Conservation (phyloP, 2,329 filamentous ascomycete genomes). For the Helminthosporium solani region DNA sequence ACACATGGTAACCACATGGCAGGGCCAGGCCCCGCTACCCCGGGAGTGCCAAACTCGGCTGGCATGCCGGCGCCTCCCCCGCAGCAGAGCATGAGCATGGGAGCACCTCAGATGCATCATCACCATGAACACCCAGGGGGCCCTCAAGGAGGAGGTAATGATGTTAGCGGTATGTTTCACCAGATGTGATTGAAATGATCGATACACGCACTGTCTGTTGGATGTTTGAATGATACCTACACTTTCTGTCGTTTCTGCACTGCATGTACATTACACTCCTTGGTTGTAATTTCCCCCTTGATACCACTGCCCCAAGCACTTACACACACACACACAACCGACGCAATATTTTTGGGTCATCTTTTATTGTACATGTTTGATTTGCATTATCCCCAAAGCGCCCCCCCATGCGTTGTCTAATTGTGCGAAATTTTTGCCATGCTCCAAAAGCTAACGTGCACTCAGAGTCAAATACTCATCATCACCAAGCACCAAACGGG, state of each 20-base stretch:
- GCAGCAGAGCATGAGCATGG: slow-evolving; percentile 71
- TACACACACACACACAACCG: slow-evolving; percentile 34
- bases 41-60: slow-evolving; percentile 64
- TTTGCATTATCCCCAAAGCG: slow-evolving; percentile 21
- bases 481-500: slow-evolving; percentile 63
- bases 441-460: slow-evolving; percentile 57
- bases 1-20: slow-evolving; percentile 65
- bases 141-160: slow-evolving; percentile 67
- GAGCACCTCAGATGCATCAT: slow-evolving; percentile 64
- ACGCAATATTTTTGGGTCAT: slow-evolving; percentile 21
- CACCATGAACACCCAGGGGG: slow-evolving; percentile 73
- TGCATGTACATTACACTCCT: slow-evolving; percentile 47
- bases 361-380: slow-evolving; percentile 30
- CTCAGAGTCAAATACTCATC: slow-evolving; percentile 64
- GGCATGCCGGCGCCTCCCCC: slow-evolving; percentile 58
- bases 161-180: slow-evolving; percentile 97
- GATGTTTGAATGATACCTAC: slow-evolving; percentile 45
- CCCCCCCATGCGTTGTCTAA: slow-evolving; percentile 21
- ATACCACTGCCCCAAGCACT: slow-evolving; percentile 40
- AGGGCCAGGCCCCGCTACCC: slow-evolving; percentile 61
- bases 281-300: slow-evolving; percentile 45
- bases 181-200: slow-evolving; percentile 71
- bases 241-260: slow-evolving; percentile 45
- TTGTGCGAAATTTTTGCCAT: slow-evolving; percentile 44
- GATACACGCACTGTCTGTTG: slow-evolving; percentile 33